These are phyloP conservation scores for Luvunga scandens DNA, from an alignment of 345 rosid species.

Conservation along the genomic window DNA sequence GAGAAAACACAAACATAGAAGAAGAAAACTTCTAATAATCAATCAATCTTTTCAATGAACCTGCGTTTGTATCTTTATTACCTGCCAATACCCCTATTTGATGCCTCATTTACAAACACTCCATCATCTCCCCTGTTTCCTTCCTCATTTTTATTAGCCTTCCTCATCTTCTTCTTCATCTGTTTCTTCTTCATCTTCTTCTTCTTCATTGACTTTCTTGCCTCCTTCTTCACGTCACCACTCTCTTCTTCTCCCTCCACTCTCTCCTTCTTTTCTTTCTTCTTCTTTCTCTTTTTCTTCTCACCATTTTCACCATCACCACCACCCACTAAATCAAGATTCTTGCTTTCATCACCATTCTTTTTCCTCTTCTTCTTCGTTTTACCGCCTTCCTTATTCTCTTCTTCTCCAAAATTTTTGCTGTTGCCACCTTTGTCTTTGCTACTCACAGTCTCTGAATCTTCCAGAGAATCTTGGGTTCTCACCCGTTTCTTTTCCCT, in stretches of 20 bases:
- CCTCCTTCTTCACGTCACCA: slow-evolving; percentile 9
- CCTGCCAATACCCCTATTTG: slow-evolving; percentile 24
- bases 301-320: slow-evolving; percentile 21
- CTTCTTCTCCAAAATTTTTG: not conserved
- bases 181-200: slow-evolving; percentile 11
- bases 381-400: slow-evolving; percentile 4
- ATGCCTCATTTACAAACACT: slow-evolving; percentile 18
- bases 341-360: slow-evolving; percentile 14
- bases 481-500: slow-evolving; percentile 63
- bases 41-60: not conserved
- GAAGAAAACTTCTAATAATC: not conserved
- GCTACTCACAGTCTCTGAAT: slow-evolving; percentile 10
- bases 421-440: not conserved
- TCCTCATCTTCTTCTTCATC: slow-evolving; percentile 11
- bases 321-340: slow-evolving; percentile 1
- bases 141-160: slow-evolving; percentile 15
- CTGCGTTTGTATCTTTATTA: slow-evolving; percentile 1
- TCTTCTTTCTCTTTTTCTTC: slow-evolving; percentile 24
- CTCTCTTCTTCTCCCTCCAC: slow-evolving; percentile 33
- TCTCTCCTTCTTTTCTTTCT: slow-evolving; percentile 17
- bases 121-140: slow-evolving; percentile 26
- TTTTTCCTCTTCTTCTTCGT: slow-evolving; percentile 21
- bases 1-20: not conserved
- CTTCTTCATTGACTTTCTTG: slow-evolving; percentile 8
- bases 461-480: slow-evolving; percentile 22